These are phyloP conservation scores for Crotalaria pallida DNA, from an alignment of 306 rosid species.

Conservation along the genomic window DNA sequence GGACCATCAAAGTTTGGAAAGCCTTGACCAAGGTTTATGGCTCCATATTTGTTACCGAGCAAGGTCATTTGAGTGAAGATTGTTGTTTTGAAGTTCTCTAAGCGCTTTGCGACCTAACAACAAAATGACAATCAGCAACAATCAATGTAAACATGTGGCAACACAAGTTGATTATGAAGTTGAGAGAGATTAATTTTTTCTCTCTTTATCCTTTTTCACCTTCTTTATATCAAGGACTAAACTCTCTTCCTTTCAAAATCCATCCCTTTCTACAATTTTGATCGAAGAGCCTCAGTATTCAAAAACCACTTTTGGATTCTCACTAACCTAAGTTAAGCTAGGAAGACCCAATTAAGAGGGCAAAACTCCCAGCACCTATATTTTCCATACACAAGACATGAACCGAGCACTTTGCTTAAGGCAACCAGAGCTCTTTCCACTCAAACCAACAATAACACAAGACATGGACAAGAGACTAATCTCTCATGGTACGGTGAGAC, in stretches of 20 bases:
- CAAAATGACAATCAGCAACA: constrained; percentile 17
- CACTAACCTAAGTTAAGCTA: too few relatives aligned
- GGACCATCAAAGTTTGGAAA: constrained; percentile 97
- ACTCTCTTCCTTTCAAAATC: background rate
- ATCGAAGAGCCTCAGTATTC: too few relatives aligned
- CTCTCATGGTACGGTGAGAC: too few relatives aligned
- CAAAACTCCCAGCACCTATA: too few relatives aligned
- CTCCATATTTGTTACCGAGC: constrained; percentile 78
- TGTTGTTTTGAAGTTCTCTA: constrained; percentile 87
- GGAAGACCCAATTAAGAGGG: too few relatives aligned
- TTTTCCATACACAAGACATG: background rate
- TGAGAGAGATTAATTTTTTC: too few relatives aligned
- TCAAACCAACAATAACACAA: too few relatives aligned
- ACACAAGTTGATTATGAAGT: background rate
- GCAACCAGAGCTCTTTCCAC: too few relatives aligned
- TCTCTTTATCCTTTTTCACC: too few relatives aligned
- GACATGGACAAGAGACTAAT: too few relatives aligned
- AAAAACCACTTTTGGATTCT: too few relatives aligned
- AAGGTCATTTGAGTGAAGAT: constrained; percentile 90
- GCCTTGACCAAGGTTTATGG: constrained; percentile 92
- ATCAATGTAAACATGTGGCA: background rate
- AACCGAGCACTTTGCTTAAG: constrained; percentile 1
- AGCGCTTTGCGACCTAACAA: constrained; percentile 76
- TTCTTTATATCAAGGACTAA: too few relatives aligned
- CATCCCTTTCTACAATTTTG: background rate